A percentile compares a stretch with the other conserved stretches of the same genome.
These are phyloP conservation scores for Jaltomata sinuosa DNA, from an alignment of 257 asterid genomes.

Conservation along the genomic window DNA sequence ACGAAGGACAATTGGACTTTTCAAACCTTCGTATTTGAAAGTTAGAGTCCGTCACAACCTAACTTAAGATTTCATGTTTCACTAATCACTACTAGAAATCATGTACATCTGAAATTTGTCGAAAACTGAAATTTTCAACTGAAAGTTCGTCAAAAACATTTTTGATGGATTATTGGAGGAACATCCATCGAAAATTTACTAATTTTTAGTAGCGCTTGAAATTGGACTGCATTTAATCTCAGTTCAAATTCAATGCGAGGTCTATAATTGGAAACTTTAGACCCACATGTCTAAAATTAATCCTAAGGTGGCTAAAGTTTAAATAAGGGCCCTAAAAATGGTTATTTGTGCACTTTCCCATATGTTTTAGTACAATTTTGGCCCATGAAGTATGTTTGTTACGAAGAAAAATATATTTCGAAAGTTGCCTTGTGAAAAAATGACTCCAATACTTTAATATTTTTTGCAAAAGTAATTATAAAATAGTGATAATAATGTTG, in stretches of 20 bases:
- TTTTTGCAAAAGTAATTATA: not conserved
- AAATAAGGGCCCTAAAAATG: not conserved
- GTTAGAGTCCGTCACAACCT: too few species aligned
- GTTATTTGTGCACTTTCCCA: not conserved
- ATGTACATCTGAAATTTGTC: too few species aligned
- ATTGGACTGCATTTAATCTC: not conserved
- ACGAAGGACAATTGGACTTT: not conserved
- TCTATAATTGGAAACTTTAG: not conserved
- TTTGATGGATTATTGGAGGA: too few species aligned
- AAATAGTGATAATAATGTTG: not conserved
- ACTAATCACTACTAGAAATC: too few species aligned
- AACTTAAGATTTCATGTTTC: too few species aligned
- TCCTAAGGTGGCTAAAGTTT: not conserved
- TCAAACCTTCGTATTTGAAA: too few species aligned
- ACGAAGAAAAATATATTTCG: not conserved
- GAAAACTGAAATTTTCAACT: too few species aligned
- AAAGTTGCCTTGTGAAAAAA: not conserved
- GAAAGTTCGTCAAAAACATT: too few species aligned
- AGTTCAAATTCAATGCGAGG: not conserved
- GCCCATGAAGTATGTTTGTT: not conserved
- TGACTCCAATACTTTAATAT: not conserved
- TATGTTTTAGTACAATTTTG: not conserved
- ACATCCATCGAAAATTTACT: not conserved
- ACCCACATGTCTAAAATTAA: not conserved
- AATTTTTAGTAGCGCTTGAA: not conserved